Percentiles rank a stretch among this genome's conserved stretches.
Evolutionary conservation across 179 eudicot species (phyloP).

Genomic region (Beta lomatogona): DNA sequence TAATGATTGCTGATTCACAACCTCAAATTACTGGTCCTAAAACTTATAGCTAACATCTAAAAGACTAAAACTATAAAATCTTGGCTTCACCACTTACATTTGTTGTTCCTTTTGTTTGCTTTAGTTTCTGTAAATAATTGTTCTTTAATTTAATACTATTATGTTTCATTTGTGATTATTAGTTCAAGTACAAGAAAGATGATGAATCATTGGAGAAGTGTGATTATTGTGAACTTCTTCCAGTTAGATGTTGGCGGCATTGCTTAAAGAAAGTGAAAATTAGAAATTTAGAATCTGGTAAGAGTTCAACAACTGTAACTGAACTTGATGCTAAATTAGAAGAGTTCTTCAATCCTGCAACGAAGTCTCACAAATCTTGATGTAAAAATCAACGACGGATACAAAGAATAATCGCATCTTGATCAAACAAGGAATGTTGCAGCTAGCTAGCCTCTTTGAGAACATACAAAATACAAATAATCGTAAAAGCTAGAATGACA

Average conservation of each 20-base stretch:
- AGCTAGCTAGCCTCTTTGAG: too few relatives aligned
- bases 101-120: not conserved
- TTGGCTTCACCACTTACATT: too few relatives aligned
- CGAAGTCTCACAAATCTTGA: not conserved
- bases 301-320: not conserved
- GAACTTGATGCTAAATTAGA: not conserved
- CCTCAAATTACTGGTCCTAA: too few relatives aligned
- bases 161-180: not conserved
- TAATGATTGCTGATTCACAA: too few relatives aligned
- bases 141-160: too few relatives aligned
- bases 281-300: not conserved
- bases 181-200: not conserved
- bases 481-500: too few relatives aligned
- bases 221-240: not conserved
- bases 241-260: constrained; percentile 9
- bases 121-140: not conserved
- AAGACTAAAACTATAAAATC: too few relatives aligned
- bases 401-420: too few relatives aligned
- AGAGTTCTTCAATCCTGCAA: not conserved
- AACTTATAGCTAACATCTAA: too few relatives aligned
- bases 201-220: not conserved
- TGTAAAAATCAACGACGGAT: not conserved
- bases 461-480: too few relatives aligned
- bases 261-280: not conserved
- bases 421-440: too few relatives aligned